Base-by-base conservation (phyloP, 2,329 filamentous ascomycete genomes). In the Diatrype stigma region DNA sequence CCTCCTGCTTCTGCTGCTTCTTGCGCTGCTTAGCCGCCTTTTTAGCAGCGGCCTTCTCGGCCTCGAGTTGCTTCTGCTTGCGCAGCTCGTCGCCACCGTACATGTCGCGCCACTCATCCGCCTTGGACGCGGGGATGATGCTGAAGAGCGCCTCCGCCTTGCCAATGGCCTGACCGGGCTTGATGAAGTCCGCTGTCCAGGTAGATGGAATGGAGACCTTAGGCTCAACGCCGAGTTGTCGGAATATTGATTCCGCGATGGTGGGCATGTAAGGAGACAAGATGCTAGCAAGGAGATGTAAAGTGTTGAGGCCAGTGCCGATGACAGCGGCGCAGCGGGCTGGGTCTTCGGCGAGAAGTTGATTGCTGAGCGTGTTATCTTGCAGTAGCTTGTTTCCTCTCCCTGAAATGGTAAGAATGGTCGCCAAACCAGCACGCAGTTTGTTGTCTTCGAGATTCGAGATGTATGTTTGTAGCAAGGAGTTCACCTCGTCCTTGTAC, bases 231-330 rank as follows among this genome's bases (percentile, higher is more conserved):
- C 86, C 82, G 26, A 97, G 80, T 73, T 96, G 93, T 56, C 81
- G 71, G 57, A 90, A 81, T 60, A 96, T 96, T 30, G 83, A 82
- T 53, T 79, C 79, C 3, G 87, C 78, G 8, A 87, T 92, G n/a
- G 80, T 79, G 38, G 90, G 91, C 78, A 96, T 89, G 72, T 93
- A 96, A 0, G 92, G 92, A 48, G 84, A 82, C 51, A 92, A 81
- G 42, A 96, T 73, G 49, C 83, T 85, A 21, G 91, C 89, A 45
- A 96, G 79, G 30, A 96, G 84, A 64, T 93, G 84, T 49, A 93
- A 84, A 57, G 92, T 82, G 72, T 95, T 95, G 53, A 96, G 76
- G 1, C 87, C 89, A n/a, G 91, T 76, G 50, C 89, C 87, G 49
- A 96, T 78, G n/a, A 83, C 78, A 6, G 77, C 75, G 34, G 73